Evolutionary conservation across 2,329 filamentous ascomycete species (phyloP).

Genomic region (Fusarium torulosum): DNA sequence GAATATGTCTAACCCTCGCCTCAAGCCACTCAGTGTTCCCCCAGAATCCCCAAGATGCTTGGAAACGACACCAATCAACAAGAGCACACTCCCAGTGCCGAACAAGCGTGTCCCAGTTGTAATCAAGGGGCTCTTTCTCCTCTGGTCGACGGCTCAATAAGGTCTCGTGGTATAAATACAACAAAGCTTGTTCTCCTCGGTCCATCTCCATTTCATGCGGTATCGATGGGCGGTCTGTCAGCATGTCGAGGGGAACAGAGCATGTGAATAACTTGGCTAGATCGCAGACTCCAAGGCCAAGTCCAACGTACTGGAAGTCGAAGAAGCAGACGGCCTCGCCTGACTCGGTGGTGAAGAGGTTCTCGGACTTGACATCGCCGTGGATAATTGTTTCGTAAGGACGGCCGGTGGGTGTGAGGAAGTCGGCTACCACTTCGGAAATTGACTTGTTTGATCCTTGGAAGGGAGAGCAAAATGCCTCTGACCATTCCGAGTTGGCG

Average conservation of each 20-base stretch:
- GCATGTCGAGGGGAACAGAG: constrained; percentile 68
- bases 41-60: constrained; percentile 73
- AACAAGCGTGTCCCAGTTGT: constrained; percentile 66
- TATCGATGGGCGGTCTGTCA: constrained; percentile 53
- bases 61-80: constrained; percentile 75
- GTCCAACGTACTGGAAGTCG: constrained; percentile 76
- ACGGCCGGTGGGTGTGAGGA: constrained; percentile 61
- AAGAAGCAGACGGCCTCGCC: constrained; percentile 71
- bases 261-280: constrained; percentile 76
- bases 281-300: constrained; percentile 74
- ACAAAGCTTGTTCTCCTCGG: constrained; percentile 62
- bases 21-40: constrained; percentile 70
- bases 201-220: constrained; percentile 61
- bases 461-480: constrained; percentile 58
- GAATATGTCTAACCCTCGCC: constrained; percentile 64
- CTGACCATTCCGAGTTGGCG: constrained; percentile 66
- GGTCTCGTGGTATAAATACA: constrained; percentile 62
- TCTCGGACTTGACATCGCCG: constrained; percentile 78
- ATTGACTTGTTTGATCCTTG: constrained; percentile 51
- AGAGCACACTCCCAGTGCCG: constrained; percentile 75
- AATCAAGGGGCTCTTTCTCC: constrained; percentile 47
- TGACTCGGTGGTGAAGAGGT: constrained; percentile 67
- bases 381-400: constrained; percentile 70
- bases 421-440: constrained; percentile 65
- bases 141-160: constrained; percentile 48